Evolutionary conservation across 805 yeast species (phyloP), one percentile per base, ranked within the genome.

Genomic region (Suhomyces faveliae): DNA sequence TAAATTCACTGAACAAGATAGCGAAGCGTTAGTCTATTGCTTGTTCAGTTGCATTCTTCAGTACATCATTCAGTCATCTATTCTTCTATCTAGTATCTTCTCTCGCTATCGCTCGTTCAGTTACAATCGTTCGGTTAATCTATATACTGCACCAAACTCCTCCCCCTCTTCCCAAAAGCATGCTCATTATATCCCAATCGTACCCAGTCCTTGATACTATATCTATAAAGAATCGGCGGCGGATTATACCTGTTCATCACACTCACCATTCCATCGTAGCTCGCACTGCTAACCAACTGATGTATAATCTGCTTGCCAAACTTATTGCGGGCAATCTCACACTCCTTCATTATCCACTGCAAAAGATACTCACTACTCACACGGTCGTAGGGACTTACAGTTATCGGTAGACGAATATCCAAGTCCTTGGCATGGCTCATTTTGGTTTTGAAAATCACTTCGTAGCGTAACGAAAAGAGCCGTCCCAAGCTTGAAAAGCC

Each of bases 271-370:
- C 63, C 67, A 22, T 58, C 61, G 33, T 57, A 55, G 1, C 57
- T 54, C 24, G 51, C 42, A 27, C 50, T 41, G 20, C 38, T 47
- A 20, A 51, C 66, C 23, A 64, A 30, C 13, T 47, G 51, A 42
- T 61, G 61, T 8, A 68, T 54, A 23, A 59, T 35, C 6, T 55
- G 60, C 35, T 56, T 60, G n/a, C 78, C 76, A 55, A 70, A 73
- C 24, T 42, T 48, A 19, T 52, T 53, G 8, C 60, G 58, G 1
- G 85, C 79, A 20, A 67, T 49, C 33, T 75, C 78, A 45, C 79
- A 77, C 58, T 83, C 85, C 42, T 73, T 69, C 49, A 72, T 53
- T 13, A 83, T 79, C 76, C 85, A 74, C 50, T 70, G 72, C 47
- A 82, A 68, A 10, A 83, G 58, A 48, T 80, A 74, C 27, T 70